These are phyloP conservation scores for Astraeus odoratus DNA, from an alignment of 768 basidiomycete species.

Conservation along the genomic window DNA sequence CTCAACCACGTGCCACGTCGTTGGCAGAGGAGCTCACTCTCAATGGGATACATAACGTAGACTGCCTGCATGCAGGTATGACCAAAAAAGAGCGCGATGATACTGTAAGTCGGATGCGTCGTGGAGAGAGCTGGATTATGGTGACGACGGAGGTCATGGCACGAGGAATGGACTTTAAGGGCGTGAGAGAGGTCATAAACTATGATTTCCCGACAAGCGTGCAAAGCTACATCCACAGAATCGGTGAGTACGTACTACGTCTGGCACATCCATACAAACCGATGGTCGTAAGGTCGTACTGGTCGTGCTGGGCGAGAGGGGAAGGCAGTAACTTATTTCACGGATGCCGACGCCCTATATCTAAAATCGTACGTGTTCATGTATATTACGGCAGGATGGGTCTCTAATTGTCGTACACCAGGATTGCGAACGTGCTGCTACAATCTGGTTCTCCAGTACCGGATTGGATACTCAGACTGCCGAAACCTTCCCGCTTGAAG, in stretches of 20 bases:
- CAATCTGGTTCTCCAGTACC: slow-evolving; percentile 89
- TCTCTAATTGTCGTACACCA: slow-evolving; percentile 25
- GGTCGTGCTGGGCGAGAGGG: slow-evolving; percentile 91
- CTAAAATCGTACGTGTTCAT: slow-evolving; percentile 68
- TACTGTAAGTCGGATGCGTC: slow-evolving; percentile 75
- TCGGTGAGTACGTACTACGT: slow-evolving; percentile 47
- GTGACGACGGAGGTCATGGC: slow-evolving; percentile 97
- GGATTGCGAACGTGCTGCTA: slow-evolving; percentile 92
- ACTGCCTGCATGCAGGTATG: slow-evolving; percentile 88
- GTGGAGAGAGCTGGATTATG: slow-evolving; percentile 91
- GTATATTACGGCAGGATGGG: slow-evolving; percentile 1
- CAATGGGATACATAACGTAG: slow-evolving; percentile 73
- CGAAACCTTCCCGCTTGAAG: slow-evolving; percentile 87
- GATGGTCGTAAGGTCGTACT: slow-evolving; percentile 62
- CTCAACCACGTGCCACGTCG: slow-evolving; percentile 79
- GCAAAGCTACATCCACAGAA: slow-evolving; percentile 93
- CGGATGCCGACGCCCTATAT: slow-evolving; percentile 85
- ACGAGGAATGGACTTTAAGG: slow-evolving; percentile 96
- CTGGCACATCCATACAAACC: not conserved
- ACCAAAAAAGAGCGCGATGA: slow-evolving; percentile 84
- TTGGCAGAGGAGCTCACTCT: slow-evolving; percentile 76
- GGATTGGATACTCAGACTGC: slow-evolving; percentile 93
- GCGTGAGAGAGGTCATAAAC: slow-evolving; percentile 90
- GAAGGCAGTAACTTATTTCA: slow-evolving; percentile 93
- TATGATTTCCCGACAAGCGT: slow-evolving; percentile 95